Conservation (phyloP, 805 yeast genomes). For the Cyberlindnera petersonii region DNA sequence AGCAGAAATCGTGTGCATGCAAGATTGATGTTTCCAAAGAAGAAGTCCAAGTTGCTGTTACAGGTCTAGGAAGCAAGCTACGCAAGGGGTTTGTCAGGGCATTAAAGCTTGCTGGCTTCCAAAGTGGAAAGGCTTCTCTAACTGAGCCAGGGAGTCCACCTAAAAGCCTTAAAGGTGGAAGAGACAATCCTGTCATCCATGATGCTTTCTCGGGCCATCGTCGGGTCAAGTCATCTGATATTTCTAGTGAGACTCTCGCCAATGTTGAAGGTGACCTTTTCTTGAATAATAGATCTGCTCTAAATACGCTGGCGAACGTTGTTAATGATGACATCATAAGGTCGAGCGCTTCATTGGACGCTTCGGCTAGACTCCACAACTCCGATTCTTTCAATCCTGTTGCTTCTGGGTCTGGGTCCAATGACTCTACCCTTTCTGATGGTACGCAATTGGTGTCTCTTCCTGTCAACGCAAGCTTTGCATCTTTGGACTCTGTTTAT, state of each 20-base stretch:
- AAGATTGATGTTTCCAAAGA: slow-evolving; percentile 57
- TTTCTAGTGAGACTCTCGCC: slow-evolving; percentile 21
- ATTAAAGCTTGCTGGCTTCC: slow-evolving; percentile 24
- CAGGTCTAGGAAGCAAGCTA: slow-evolving; percentile 72
- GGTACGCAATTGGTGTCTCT: slow-evolving; percentile 58
- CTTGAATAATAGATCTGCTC: slow-evolving; percentile 24
- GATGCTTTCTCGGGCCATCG: slow-evolving; percentile 10
- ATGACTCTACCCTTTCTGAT: slow-evolving; percentile 34
- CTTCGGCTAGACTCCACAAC: slow-evolving; percentile 2
- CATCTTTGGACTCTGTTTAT: slow-evolving; percentile 69
- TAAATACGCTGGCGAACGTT: slow-evolving; percentile 25
- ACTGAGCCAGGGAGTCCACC: slow-evolving; percentile 1
- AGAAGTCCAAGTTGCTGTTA: slow-evolving; percentile 73
- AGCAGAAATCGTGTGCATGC: slow-evolving; percentile 26
- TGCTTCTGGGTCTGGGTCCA: slow-evolving; percentile 4
- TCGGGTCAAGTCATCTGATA: slow-evolving; percentile 25
- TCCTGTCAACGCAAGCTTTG: slow-evolving; percentile 71
- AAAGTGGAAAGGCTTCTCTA: background rate
- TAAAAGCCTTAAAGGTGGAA: too few relatives aligned
- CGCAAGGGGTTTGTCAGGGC: slow-evolving; percentile 30
- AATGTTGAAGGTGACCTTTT: slow-evolving; percentile 32
- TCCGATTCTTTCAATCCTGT: too few relatives aligned
- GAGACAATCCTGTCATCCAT: background rate
- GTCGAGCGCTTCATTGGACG: slow-evolving; percentile 18
- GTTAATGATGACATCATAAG: slow-evolving; percentile 22